These are phyloP conservation scores for Coemansia sp. DNA, from an alignment of 192 early-diverging fungal genomes.

Conservation along the genomic window DNA sequence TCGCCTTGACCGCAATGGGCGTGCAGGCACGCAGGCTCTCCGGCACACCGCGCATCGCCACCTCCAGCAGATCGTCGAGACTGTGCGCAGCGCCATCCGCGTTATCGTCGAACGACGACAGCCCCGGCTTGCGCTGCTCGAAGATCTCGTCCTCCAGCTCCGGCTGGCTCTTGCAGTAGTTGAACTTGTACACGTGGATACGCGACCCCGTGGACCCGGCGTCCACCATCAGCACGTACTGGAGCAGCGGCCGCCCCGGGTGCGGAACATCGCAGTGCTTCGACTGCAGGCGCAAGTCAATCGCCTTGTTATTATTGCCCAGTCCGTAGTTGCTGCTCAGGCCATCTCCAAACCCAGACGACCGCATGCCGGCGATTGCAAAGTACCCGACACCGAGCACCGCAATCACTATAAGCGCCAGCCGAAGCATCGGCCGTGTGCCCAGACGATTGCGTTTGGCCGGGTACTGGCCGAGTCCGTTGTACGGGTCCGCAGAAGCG, in stretches of 20 bases:
- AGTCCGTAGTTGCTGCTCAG: background rate
- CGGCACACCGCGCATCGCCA: conserved; percentile 76
- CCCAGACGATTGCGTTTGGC: conserved; percentile 23
- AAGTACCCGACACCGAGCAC: conserved; percentile 26
- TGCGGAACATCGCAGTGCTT: conserved; percentile 62
- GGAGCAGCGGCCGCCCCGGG: conserved; percentile 71
- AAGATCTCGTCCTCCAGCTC: conserved; percentile 92
- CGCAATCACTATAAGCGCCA: conserved; percentile 14
- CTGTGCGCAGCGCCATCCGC: conserved; percentile 77
- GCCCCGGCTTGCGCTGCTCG: conserved; percentile 79
- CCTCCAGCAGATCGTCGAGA: conserved; percentile 75
- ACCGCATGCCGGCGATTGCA: conserved; percentile 17
- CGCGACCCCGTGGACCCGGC: conserved; percentile 97
- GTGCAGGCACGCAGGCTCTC: conserved; percentile 72
- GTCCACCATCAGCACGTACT: conserved; percentile 94
- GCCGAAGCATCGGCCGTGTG: conserved; percentile 19
- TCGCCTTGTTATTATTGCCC: background rate
- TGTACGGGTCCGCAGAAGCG: conserved; percentile 13
- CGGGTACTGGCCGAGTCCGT: conserved; percentile 45
- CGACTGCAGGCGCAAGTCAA: conserved; percentile 54
- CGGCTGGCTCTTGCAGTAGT: conserved; percentile 82
- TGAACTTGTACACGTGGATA: conserved; percentile 96
- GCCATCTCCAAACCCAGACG: background rate
- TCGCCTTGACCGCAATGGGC: conserved; percentile 93
- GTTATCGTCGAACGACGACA: conserved; percentile 71